A percentile compares a stretch with the other conserved stretches of the same genome.
phyloP scores from a whole-genome alignment of 2,329 filamentous ascomycete species.

The Fusarium nelsonii region DNA sequence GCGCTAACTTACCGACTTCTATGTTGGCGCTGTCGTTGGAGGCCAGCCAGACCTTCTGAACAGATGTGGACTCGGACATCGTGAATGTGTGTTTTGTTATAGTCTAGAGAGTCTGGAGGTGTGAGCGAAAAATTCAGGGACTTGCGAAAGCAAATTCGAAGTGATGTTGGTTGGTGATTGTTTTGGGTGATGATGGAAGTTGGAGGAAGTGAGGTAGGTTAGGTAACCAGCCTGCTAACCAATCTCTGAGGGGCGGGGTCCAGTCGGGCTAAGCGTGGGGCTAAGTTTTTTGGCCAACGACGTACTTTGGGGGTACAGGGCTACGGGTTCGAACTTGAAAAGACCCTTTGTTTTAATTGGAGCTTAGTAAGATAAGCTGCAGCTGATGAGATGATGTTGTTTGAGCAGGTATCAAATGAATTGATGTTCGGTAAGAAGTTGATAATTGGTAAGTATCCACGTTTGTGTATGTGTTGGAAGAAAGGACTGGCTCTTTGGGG shows the following conservation, averaged over 20 bases:
- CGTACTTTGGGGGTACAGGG: conserved; percentile 35
- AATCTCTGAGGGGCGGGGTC: conserved; percentile 48
- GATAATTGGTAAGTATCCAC: neutral
- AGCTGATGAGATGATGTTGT: neutral
- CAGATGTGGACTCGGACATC: conserved; percentile 54
- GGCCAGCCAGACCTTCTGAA: conserved; percentile 61
- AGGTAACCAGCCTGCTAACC: conserved; percentile 19
- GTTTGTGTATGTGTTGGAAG: neutral
- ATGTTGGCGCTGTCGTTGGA: conserved; percentile 65
- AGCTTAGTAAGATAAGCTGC: conserved; percentile 16
- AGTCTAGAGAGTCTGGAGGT: conserved; percentile 10
- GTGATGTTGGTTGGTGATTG: conserved; percentile 13
- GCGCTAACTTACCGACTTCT: conserved; percentile 59
- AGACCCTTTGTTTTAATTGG: conserved; percentile 23
- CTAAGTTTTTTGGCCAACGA: conserved; percentile 26
- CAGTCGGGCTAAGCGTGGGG: conserved; percentile 36
- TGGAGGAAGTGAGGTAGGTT: conserved; percentile 40
- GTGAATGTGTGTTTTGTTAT: conserved; percentile 34
- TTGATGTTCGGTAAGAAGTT: neutral
- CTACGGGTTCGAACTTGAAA: conserved; percentile 23
- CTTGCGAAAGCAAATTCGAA: conserved; percentile 1
- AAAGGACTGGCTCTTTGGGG: neutral
- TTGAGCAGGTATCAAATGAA: neutral
- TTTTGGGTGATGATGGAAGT: conserved; percentile 41
- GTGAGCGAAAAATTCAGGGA: conserved; percentile 9